These are phyloP conservation scores for Populus tomentosa DNA, from an alignment of 441 rosid species.

Conservation along the genomic window DNA sequence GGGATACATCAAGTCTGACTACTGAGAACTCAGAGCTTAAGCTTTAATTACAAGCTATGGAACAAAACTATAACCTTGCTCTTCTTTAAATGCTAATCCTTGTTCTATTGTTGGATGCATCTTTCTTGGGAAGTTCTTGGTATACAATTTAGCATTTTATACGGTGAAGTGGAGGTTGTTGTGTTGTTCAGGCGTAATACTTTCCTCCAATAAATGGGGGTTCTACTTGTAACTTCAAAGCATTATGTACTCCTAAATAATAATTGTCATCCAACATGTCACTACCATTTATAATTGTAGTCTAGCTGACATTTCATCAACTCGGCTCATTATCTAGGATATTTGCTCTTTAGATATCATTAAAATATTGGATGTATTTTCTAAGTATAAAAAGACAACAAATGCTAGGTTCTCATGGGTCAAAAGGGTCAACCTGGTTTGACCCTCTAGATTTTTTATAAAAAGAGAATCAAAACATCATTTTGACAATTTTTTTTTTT, in stretches of 20 bases:
- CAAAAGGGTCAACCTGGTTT: too few species aligned
- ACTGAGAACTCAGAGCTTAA: slow-evolving; percentile 89
- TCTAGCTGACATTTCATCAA: not conserved
- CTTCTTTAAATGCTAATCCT: not conserved
- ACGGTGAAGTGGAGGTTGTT: not conserved
- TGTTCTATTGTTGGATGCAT: slow-evolving; percentile 1
- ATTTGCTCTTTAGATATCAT: too few species aligned
- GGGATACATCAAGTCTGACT: slow-evolving; percentile 76
- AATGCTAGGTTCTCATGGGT: too few species aligned
- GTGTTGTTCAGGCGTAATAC: not conserved
- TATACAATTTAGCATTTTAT: not conserved
- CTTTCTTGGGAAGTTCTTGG: not conserved
- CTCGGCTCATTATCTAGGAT: not conserved
- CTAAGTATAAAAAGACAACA: not conserved
- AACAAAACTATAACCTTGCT: slow-evolving; percentile 39
- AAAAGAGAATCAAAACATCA: too few species aligned
- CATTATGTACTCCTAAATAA: not conserved
- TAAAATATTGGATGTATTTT: not conserved
- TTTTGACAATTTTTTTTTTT: too few species aligned
- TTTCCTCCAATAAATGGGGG: not conserved
- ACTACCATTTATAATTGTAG: not conserved
- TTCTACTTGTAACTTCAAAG: not conserved
- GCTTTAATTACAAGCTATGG: slow-evolving; percentile 90
- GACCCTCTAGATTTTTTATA: too few species aligned
- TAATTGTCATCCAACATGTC: not conserved